Evolutionary conservation across 192 early-diverging fungal genomes (phyloP).

Genomic region (Backusella tuberculispora): DNA sequence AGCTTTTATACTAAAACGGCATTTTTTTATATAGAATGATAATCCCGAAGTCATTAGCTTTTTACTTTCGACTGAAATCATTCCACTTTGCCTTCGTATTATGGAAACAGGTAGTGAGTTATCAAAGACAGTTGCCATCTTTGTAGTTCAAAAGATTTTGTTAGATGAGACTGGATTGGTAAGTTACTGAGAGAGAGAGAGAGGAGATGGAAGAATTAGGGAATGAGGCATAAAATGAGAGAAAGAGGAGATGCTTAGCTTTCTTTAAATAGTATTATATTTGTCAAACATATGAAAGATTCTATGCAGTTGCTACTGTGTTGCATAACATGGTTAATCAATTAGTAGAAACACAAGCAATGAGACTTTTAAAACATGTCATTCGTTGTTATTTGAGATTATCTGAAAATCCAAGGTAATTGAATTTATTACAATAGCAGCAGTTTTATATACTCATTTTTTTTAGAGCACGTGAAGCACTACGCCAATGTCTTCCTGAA

Average conservation of each 20-base stretch:
- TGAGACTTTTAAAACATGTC: constrained; percentile 92
- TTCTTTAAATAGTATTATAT: constrained; percentile 60
- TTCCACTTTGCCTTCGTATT: constrained; percentile 97
- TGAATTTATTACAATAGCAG: neutral
- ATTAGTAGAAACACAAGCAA: constrained; percentile 82
- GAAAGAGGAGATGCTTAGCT: too few species aligned
- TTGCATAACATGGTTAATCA: constrained; percentile 93
- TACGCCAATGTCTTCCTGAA: constrained; percentile 90
- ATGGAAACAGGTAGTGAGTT: constrained; percentile 98
- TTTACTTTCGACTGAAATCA: constrained; percentile 94
- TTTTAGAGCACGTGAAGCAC: constrained; percentile 80
- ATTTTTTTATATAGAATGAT: constrained; percentile 65
- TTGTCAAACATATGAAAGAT: constrained; percentile 89
- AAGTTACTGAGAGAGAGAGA: constrained; percentile 40
- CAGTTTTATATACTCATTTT: neutral
- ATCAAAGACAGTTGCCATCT: constrained; percentile 98
- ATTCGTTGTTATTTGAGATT: constrained; percentile 91
- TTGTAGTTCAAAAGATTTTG: constrained; percentile 98
- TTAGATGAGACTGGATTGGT: constrained; percentile 90
- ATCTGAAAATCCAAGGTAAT: constrained; percentile 82
- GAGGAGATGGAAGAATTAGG: constrained; percentile 5
- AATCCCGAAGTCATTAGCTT: constrained; percentile 96
- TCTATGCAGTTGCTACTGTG: constrained; percentile 95
- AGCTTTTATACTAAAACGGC: neutral
- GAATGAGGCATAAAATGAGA: neutral